These are phyloP conservation scores for Epichloe hybrida DNA, from an alignment of 2,329 filamentous ascomycete species.

Conservation along the genomic window DNA sequence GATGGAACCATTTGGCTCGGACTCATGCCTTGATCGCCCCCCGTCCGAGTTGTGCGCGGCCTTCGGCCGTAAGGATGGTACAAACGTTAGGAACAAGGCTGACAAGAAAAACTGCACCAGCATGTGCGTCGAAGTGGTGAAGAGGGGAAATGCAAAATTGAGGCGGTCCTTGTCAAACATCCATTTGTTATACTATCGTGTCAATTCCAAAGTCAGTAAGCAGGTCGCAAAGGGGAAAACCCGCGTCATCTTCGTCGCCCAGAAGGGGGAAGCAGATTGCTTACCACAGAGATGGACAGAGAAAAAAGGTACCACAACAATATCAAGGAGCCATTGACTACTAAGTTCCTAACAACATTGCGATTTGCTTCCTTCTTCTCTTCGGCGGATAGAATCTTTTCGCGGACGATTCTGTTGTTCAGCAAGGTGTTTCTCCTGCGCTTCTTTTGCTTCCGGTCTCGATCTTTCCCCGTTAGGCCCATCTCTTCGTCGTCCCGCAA, in stretches of 20 bases:
- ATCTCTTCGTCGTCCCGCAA: slow-evolving; percentile 81
- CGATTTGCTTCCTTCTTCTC: slow-evolving; percentile 67
- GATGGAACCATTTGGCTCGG: slow-evolving; percentile 42
- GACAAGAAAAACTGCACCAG: slow-evolving; percentile 80
- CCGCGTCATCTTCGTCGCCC: neutral
- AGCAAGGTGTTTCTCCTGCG: slow-evolving; percentile 54
- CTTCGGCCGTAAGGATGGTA: slow-evolving; percentile 69
- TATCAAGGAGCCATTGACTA: slow-evolving; percentile 72
- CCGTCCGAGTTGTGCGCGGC: slow-evolving; percentile 32
- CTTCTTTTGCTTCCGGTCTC: slow-evolving; percentile 51
- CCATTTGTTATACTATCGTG: slow-evolving; percentile 91
- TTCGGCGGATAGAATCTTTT: slow-evolving; percentile 48
- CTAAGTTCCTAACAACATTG: slow-evolving; percentile 52
- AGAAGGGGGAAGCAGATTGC: slow-evolving; percentile 18
- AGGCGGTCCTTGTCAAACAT: slow-evolving; percentile 84
- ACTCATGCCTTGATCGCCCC: slow-evolving; percentile 36
- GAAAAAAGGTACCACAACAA: slow-evolving; percentile 84
- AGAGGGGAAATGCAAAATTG: slow-evolving; percentile 88
- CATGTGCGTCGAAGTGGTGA: slow-evolving; percentile 94
- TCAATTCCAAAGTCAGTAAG: slow-evolving; percentile 9
- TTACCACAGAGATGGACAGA: slow-evolving; percentile 77
- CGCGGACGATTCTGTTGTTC: slow-evolving; percentile 54
- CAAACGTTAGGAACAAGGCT: slow-evolving; percentile 61
- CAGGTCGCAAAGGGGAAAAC: neutral
- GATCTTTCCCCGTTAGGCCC: slow-evolving; percentile 63